Conservation (phyloP, 306 rosid species). For the Biancaea sappan region DNA sequence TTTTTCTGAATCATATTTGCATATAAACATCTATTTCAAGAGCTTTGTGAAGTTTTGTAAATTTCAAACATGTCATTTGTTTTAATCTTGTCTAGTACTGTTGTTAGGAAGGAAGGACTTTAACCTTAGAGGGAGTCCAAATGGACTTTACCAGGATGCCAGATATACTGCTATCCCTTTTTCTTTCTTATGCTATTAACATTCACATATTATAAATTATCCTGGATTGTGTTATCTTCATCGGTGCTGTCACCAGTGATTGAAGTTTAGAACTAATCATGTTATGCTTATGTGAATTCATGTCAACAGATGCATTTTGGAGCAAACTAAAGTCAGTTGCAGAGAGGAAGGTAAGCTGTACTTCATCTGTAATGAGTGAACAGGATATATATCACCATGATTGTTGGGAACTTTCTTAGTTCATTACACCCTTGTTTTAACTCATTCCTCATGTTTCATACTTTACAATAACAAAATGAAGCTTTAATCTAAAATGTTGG, state of each 20-base stretch:
- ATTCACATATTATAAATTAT: not conserved
- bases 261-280: not conserved
- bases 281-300: constrained; percentile 38
- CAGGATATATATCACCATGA: not conserved
- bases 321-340: constrained; percentile 71
- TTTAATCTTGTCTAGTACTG: not conserved
- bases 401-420: not conserved
- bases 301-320: constrained; percentile 78
- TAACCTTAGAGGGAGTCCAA: not conserved
- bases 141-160: not conserved
- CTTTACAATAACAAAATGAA: not conserved
- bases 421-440: not conserved
- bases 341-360: constrained; percentile 68
- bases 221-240: constrained; percentile 14
- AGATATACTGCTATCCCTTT: not conserved
- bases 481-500: constrained; percentile 20
- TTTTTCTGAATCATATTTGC: not conserved
- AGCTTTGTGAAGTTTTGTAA: not conserved
- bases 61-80: not conserved
- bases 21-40: not conserved
- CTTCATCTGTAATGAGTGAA: not conserved
- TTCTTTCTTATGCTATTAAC: not conserved
- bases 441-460: not conserved
- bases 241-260: not conserved
- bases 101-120: not conserved